phyloP scores from a whole-genome alignment of 2,329 filamentous ascomycete species.

The Ophiosphaerella narmari region DNA sequence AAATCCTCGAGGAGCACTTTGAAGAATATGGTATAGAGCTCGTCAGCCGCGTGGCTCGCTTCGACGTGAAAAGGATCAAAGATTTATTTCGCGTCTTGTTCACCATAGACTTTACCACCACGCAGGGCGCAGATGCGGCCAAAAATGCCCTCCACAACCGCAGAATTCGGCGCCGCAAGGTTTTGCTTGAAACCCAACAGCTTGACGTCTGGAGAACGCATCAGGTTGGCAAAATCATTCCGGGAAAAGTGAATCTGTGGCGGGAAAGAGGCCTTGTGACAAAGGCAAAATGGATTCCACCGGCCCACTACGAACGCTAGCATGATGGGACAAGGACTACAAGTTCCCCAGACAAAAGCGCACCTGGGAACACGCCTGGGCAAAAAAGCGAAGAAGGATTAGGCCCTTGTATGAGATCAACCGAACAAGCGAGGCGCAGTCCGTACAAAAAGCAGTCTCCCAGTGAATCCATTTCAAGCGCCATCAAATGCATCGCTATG shows the following conservation, averaged over 20 bases:
- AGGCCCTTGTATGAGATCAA: neutral
- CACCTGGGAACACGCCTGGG: no score
- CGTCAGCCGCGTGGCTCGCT: slow-evolving; percentile 9
- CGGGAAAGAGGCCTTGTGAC: slow-evolving; percentile 19
- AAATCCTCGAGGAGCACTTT: slow-evolving; percentile 14
- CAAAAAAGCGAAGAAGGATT: no score
- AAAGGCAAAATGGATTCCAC: slow-evolving; percentile 12
- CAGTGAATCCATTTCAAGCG: neutral
- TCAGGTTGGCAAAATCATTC: slow-evolving; percentile 19
- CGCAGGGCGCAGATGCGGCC: slow-evolving; percentile 24
- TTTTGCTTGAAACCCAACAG: neutral
- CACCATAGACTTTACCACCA: slow-evolving; percentile 29
- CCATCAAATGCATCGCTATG: slow-evolving; percentile 5
- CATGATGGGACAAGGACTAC: neutral
- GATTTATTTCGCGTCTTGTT: slow-evolving; percentile 16
- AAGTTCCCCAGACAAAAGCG: neutral
- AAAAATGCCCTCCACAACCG: slow-evolving; percentile 14
- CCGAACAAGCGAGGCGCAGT: neutral
- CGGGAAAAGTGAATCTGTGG: slow-evolving; percentile 13
- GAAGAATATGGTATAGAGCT: slow-evolving; percentile 23
- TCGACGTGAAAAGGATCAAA: slow-evolving; percentile 9
- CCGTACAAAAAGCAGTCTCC: neutral
- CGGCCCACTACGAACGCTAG: no score
- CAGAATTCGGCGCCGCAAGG: slow-evolving; percentile 4
- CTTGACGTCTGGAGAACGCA: slow-evolving; percentile 13